These are phyloP conservation scores for Verticillium zaregamsianum DNA, from an alignment of 2,329 filamentous ascomycete genomes.

Conservation along the genomic window DNA sequence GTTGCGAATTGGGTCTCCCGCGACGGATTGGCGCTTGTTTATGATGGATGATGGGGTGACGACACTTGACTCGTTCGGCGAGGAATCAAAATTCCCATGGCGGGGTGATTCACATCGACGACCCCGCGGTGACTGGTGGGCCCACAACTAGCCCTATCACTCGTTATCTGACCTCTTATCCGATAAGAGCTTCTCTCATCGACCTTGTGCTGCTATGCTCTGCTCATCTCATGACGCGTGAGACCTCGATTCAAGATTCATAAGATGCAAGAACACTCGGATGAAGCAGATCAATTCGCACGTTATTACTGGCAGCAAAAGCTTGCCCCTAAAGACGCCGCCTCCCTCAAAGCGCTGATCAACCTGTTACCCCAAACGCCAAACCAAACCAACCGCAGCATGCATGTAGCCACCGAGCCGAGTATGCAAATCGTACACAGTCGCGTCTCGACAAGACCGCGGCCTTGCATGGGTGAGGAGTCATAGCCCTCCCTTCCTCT, in stretches of 20 bases:
- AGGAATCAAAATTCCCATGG: slow-evolving; percentile 8
- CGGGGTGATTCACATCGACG: slow-evolving; percentile 7
- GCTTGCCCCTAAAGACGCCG: not conserved
- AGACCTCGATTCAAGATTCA: not conserved
- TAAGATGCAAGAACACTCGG: not conserved
- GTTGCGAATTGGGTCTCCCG: not conserved
- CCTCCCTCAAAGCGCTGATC: not conserved
- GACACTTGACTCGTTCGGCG: not conserved
- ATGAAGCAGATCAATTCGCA: slow-evolving; percentile 1
- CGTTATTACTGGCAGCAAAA: not conserved
- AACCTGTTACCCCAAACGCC: slow-evolving; percentile 9
- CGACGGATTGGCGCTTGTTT: not conserved
- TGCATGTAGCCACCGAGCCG: slow-evolving; percentile 3
- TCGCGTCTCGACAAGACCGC: not conserved
- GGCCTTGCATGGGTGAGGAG: not conserved
- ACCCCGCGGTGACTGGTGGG: slow-evolving; percentile 3
- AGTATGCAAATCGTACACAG: not conserved
- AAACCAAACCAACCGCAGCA: slow-evolving; percentile 3
- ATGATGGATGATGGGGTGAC: not conserved
- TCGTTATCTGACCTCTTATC: not conserved
- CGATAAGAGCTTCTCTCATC: not conserved
- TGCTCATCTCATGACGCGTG: not conserved
- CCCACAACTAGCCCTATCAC: not conserved
- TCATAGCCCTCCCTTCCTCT: not conserved
- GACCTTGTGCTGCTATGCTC: not conserved